These are phyloP conservation scores for Fusarium virguliforme DNA, from an alignment of 2,329 filamentous ascomycete genomes.

Conservation along the genomic window DNA sequence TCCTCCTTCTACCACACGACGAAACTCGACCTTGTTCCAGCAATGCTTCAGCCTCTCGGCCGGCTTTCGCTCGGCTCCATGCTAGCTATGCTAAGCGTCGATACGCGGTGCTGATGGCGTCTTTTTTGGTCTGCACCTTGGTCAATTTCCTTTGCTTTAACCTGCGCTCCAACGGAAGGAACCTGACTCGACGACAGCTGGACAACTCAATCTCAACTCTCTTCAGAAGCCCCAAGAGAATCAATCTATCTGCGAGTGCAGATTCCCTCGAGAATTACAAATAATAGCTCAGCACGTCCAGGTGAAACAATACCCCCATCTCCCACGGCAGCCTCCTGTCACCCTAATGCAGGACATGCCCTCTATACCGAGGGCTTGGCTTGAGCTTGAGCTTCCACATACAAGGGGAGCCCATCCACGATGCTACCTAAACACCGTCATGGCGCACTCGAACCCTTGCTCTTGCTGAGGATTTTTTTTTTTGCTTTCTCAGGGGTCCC, in stretches of 20 bases:
- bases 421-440: conserved; percentile 43
- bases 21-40: conserved; percentile 66
- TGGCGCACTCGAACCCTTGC: conserved; percentile 41
- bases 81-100: conserved; percentile 10
- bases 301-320: conserved; percentile 44
- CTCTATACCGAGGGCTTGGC: conserved; percentile 34
- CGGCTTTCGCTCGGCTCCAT: conserved; percentile 21
- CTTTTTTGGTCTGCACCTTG: neutral
- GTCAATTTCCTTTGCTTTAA: conserved; percentile 2
- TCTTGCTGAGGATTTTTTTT: conserved; percentile 21
- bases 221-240: conserved; percentile 15
- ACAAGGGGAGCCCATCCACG: conserved; percentile 35
- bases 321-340: conserved; percentile 13
- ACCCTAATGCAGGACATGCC: conserved; percentile 38
- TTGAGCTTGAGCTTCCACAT: conserved; percentile 34
- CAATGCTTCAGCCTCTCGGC: conserved; percentile 60
- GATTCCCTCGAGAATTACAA: conserved; percentile 12
- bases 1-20: conserved; percentile 51
- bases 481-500: conserved; percentile 32
- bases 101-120: conserved; percentile 2
- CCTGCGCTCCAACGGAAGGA: neutral
- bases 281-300: conserved; percentile 23
- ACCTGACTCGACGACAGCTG: neutral
- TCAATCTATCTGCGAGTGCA: conserved; percentile 19
- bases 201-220: neutral